phyloP scores from a whole-genome alignment of 768 basidiomycete species.

The Suillus plorans region DNA sequence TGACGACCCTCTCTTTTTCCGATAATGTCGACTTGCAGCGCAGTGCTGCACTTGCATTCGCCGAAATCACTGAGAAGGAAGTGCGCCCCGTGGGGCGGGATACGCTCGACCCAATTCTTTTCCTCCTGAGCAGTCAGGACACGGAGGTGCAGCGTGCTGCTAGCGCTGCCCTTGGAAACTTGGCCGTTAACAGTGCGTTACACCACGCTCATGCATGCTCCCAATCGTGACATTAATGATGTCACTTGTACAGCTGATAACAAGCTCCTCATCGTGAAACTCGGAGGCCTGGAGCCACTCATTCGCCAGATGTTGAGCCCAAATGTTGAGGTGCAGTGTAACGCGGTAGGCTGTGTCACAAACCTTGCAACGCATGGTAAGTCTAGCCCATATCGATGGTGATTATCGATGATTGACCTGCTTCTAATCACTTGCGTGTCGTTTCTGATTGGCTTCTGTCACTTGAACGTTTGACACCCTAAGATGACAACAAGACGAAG shows the following conservation, averaged over 20 bases:
- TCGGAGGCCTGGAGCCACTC: slow-evolving; percentile 95
- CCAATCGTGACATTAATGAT: slow-evolving; percentile 9
- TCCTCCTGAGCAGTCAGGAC: slow-evolving; percentile 95
- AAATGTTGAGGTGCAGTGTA: slow-evolving; percentile 99
- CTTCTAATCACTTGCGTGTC: slow-evolving; percentile 10
- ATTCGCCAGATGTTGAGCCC: slow-evolving; percentile 99
- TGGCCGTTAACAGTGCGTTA: slow-evolving; percentile 93
- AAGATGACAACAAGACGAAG: slow-evolving; percentile 99
- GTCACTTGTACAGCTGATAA: slow-evolving; percentile 74
- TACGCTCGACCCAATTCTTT: slow-evolving; percentile 97
- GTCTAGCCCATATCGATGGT: slow-evolving; percentile 22
- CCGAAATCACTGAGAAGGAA: slow-evolving; percentile 99
- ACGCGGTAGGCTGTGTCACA: slow-evolving; percentile 98
- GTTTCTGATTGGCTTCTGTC: slow-evolving; percentile 11
- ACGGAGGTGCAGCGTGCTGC: slow-evolving; percentile 98
- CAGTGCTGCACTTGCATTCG: slow-evolving; percentile 96
- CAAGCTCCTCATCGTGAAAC: slow-evolving; percentile 96
- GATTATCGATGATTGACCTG: slow-evolving; percentile 10
- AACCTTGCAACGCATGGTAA: slow-evolving; percentile 97
- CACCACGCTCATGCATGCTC: slow-evolving; percentile 15
- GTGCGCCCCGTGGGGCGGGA: slow-evolving; percentile 95
- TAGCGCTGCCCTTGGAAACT: slow-evolving; percentile 93
- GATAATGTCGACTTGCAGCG: slow-evolving; percentile 99
- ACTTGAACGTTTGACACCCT: slow-evolving; percentile 10
- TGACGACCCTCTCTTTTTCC: slow-evolving; percentile 96